Evolutionary conservation across 768 basidiomycete genomes (phyloP).

Genomic region (Coprinopsis strossmayeri): DNA sequence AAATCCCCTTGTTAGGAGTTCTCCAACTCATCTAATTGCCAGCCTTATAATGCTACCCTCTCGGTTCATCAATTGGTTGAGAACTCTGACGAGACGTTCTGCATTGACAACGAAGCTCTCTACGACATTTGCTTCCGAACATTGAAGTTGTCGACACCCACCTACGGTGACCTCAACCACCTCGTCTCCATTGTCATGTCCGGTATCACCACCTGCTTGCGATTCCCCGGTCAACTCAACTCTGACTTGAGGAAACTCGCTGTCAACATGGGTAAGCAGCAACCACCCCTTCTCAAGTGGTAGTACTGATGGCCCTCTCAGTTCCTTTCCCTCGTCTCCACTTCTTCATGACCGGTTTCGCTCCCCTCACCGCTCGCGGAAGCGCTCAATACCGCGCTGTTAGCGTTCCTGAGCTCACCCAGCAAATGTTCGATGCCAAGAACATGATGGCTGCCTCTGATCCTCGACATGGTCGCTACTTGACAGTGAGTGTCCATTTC

Average conservation of each 20-base stretch:
- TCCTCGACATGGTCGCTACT: slow-evolving; percentile 94
- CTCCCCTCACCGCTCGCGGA: slow-evolving; percentile 89
- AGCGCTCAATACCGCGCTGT: slow-evolving; percentile 96
- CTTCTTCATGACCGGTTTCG: slow-evolving; percentile 98
- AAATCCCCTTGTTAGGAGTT: not conserved
- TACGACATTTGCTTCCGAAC: slow-evolving; percentile 99
- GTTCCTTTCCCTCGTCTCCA: slow-evolving; percentile 99
- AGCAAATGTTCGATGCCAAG: slow-evolving; percentile 99
- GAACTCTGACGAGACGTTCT: slow-evolving; percentile 99
- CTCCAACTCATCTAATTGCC: not conserved
- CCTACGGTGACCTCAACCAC: slow-evolving; percentile 97
- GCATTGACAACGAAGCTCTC: slow-evolving; percentile 98
- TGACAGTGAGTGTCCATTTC: slow-evolving; percentile 56
- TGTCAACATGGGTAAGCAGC: slow-evolving; percentile 91
- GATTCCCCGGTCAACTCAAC: slow-evolving; percentile 99
- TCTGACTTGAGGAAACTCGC: slow-evolving; percentile 97
- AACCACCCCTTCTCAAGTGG: too few species aligned
- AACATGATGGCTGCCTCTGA: slow-evolving; percentile 99
- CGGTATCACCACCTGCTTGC: slow-evolving; percentile 96
- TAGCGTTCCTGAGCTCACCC: slow-evolving; percentile 94
- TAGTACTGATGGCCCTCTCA: too few species aligned
- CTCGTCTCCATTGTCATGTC: slow-evolving; percentile 98
- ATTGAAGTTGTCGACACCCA: slow-evolving; percentile 91
- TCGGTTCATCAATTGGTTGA: slow-evolving; percentile 98
- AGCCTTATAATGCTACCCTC: slow-evolving; percentile 98